These are phyloP conservation scores for Beta macrorhiza DNA, from an alignment of 179 eudicot species.

Conservation along the genomic window DNA sequence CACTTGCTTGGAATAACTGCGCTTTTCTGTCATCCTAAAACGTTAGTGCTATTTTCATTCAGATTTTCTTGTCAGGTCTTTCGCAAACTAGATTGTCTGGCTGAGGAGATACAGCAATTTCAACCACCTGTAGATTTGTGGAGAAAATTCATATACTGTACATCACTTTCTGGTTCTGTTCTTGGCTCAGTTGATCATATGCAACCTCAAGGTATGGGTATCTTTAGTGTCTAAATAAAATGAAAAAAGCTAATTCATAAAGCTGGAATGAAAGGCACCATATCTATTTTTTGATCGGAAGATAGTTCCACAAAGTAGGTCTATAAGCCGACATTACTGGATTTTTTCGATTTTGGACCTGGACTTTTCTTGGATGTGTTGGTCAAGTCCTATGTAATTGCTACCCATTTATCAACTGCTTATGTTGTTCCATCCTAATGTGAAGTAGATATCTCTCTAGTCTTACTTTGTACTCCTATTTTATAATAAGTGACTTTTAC, in stretches of 20 bases:
- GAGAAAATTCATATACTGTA: slow-evolving; percentile 94
- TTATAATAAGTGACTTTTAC: too few species aligned
- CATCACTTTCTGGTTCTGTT: slow-evolving; percentile 77
- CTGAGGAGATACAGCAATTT: slow-evolving; percentile 63
- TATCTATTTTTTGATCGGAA: not conserved
- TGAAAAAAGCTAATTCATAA: not conserved
- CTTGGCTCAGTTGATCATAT: slow-evolving; percentile 95
- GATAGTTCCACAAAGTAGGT: not conserved
- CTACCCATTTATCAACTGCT: too few species aligned
- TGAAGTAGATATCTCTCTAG: not conserved
- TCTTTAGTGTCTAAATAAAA: not conserved
- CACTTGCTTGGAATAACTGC: not conserved
- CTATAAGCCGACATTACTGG: not conserved
- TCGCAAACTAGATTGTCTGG: slow-evolving; percentile 78
- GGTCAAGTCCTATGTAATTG: too few species aligned
- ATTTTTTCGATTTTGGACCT: not conserved
- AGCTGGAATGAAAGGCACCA: not conserved
- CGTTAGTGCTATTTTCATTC: slow-evolving; percentile 41
- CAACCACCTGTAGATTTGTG: slow-evolving; percentile 92
- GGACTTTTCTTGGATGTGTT: too few species aligned
- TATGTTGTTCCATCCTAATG: not conserved
- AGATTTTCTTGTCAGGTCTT: slow-evolving; percentile 63
- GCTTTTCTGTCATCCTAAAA: slow-evolving; percentile 29
- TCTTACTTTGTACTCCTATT: not conserved
- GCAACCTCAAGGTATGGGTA: slow-evolving; percentile 78